Base-by-base conservation (phyloP, 2,329 filamentous ascomycete genomes). In the Phialocephala subalpina region DNA sequence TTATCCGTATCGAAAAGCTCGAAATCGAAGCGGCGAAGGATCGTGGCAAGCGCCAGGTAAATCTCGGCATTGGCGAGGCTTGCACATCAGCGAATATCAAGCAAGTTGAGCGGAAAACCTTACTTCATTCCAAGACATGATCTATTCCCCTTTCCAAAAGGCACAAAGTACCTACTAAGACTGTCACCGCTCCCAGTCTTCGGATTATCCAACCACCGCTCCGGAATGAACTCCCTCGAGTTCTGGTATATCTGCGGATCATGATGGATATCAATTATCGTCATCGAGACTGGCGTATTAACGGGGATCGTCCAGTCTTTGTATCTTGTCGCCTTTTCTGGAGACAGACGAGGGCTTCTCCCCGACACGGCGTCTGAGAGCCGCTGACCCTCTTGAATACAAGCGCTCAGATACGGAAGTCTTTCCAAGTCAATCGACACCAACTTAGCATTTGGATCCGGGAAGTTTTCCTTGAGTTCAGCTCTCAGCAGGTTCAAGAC, bases 1-100 rank as follows among this genome's bases (percentile, higher is more conserved):
- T 45, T 47, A 45, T 68, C 66, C 20, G 68, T 68, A 33, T 67
- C 62, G 20, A 62, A 62, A 11, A 67, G 58, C 47, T 70, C 57
- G 29, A 67, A 63, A 7, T 40, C 53, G 45, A 67, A 70, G 18
- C 65, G 56, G 5, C 62, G 65, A 25, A 64, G 66, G 11, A 70
- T 36, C 0, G 63, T 53, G 9, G 69, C 67, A 9, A 71, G 22
- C 4, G 58, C 58, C 9, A 67, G 60, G 25, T 63, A 62, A 8
- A 64, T 36, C 20, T 68, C 66, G 2, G 59, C 66, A 20, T 59
- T 36, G 53, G 63, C 67, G 8, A 62, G 55, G 29, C 58, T 65
- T 29, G 2, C 20, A 22, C 18, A 36, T 47, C 16, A 33, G 29
- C 29, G 9, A 9, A 4, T 9, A 14, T 36, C 62, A 47, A 25